Evolutionary conservation across 2,329 filamentous ascomycete species (phyloP), one percentile per base, ranked within the genome.

Genomic region (Xylaria sp.): DNA sequence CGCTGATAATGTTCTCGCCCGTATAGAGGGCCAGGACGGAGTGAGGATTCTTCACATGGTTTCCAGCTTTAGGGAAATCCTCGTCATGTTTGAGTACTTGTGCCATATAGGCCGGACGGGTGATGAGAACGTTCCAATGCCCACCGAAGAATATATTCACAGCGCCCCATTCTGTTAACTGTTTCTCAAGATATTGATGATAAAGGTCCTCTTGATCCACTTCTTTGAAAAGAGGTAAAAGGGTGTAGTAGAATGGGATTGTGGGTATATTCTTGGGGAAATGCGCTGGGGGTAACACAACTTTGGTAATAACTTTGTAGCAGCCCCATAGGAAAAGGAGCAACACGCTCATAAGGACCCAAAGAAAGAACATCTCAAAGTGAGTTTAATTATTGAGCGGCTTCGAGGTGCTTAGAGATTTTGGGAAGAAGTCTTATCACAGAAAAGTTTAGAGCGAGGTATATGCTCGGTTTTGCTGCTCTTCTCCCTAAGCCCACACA

Each of bases 91-190:
- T 78, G 72, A 80, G 77, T 0, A 80, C 72, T 28, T 84, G 80
- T 3, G 79, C 78, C 3, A 86, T 69, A 65, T 82, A 83, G 0
- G 79, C 72, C 1, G 84, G 83, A 4, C 79, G 79, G 56, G 81
- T 81, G 0, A 85, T 80, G 11, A 86, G 75, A 3, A 86, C 76
- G 56, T 83, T 85, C 84, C 84, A 86, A 48, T 79, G 80, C 0
- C 81, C 83, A 1, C 80, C 83, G 40, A 85, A 85, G 76, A 83
- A 86, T 33, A 86, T 75, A 65, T 84, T 81, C 20, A 85, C 84
- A 1, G 83, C 84, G 4, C 84, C 81, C 54, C 81, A 78, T n/a
- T 74, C 75, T 10, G 75, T 74, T 6, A 82, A 73, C 2, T 81
- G 81, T 61, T 76, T 71, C 44, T 81, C 77, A 51, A 84, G 77